Base-by-base conservation (phyloP, 352 stramenopile genomes). In the Phytophthora cajani region DNA sequence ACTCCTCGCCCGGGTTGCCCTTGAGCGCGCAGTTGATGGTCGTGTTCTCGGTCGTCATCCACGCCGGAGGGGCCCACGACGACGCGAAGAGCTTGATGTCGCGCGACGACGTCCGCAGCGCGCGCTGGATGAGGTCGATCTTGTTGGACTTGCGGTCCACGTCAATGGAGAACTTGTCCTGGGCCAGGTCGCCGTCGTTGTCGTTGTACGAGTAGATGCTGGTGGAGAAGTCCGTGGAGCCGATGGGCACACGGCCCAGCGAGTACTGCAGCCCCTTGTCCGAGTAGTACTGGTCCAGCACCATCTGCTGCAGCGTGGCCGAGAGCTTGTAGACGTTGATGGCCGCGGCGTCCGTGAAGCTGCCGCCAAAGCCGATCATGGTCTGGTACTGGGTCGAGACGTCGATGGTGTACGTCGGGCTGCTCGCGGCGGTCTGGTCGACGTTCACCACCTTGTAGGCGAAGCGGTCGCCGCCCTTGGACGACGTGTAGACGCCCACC, bases 341-440 rank as follows among this genome's bases (percentile, higher is more conserved):
- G 12, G 88, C 76, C 17, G 89, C 80, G 1, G 88, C 77, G 58
- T 97, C 91, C 17, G 91, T 97, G 77, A 97, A 97, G 9, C 89
- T 84, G 9, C 89, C 91, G 11, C 91, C 91, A 67, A 97, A 97
- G n/a, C 91, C 91, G 23, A 90, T 72, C 21, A 97, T 93, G 46
- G 81, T 80, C 69, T 97, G 82, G 70, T 79, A 90, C 64, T 72
- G 85, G 11, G 75, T 79, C 1, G 64, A 57, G 17, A 72, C 59
- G 50, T 92, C 76, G 9, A 90, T 69, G 36, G 65, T 67, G 50
- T 74, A 82, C 10, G 79, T 78, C 11, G 75, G 64, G 12, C 64
- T 66, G 51, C 21, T 62, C 21, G 44, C 66, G 14, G 61, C 47
- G 10, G 53, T 60, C 21, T 56, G 32, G 27, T 69, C 58, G 16